Base-by-base conservation (phyloP, 2,329 filamentous ascomycete genomes). In the Metarhizium album region DNA sequence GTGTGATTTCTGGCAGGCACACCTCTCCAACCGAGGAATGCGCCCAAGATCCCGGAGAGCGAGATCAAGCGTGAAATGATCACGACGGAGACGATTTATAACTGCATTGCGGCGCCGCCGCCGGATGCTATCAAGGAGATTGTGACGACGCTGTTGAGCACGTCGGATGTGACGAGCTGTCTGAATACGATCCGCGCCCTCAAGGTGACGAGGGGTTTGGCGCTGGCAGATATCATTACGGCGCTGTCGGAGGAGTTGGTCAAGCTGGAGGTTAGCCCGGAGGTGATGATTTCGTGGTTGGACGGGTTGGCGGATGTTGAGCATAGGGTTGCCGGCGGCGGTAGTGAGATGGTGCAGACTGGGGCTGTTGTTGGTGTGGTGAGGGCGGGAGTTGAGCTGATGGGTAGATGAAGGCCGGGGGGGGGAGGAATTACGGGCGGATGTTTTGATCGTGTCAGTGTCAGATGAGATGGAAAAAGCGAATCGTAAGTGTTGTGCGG, bases 61-160 rank as follows among this genome's bases (percentile, higher is more conserved):
- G 77, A 84, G 49, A 81, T 90, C 27, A 75, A 84, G 50, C 79
- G 89, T 40, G 91, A 97, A 29, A 75, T 59, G 53, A 80, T 88
- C 58, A 95, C 96, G 58, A 95, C 87, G 35, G 86, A 95, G 64
- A 89, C 87, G 7, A 97, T 98, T 62, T 98, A 96, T 74, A 90
- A 90, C 68, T 98, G 93, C 68, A 95, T 98, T 63, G 93, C 93
- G 8, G 91, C 91, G 2, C 93, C 93, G 3, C 90, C 94, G 58
- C 93, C 93, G 1, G 82, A 84, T 23, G 91, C 95, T 60, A 89
- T 97, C 62, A 78, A 80, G 57, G 82, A 86, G 59, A 97, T 98
- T 49, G 76, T 90, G 57, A 79, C 85, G 57, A 95, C 89, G 0
- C 76, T 98, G 31, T 78, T 97, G 27, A 83, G 79, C 50, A 96